Evolutionary conservation across 2,329 filamentous ascomycete genomes (phyloP).

Genomic region (Shiraia bambusicola): DNA sequence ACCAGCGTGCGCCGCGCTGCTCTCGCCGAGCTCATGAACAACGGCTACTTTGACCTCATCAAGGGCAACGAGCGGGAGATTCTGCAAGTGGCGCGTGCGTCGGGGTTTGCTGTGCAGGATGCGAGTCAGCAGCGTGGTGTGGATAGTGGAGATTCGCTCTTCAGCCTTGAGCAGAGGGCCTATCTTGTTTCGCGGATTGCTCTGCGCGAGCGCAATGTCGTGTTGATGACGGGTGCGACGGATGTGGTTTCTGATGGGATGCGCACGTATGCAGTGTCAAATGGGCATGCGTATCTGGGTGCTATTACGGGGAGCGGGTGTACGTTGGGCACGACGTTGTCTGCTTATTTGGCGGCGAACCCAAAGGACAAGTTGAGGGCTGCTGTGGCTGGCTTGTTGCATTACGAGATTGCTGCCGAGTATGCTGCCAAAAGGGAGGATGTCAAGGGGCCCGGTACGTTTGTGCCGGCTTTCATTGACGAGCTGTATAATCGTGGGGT

Average conservation of each 20-base stretch:
- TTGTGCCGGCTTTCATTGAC: constrained; percentile 83
- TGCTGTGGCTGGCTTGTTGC: constrained; percentile 69
- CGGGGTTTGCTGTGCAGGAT: constrained; percentile 52
- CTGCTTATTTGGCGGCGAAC: constrained; percentile 64
- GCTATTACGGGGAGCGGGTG: constrained; percentile 77
- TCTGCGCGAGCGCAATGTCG: constrained; percentile 65
- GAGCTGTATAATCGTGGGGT: constrained; percentile 52
- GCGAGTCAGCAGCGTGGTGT: constrained; percentile 73
- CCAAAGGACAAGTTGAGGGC: constrained; percentile 58
- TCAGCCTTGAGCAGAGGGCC: constrained; percentile 58
- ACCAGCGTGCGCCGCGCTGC: constrained; percentile 72
- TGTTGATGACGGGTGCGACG: constrained; percentile 77
- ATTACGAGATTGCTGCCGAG: constrained; percentile 79
- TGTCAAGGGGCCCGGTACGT: constrained; percentile 79
- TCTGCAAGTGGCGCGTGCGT: constrained; percentile 59
- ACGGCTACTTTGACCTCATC: constrained; percentile 81
- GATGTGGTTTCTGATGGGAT: constrained; percentile 78
- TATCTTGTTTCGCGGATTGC: constrained; percentile 68
- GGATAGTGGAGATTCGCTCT: constrained; percentile 66
- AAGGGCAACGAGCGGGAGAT: constrained; percentile 96
- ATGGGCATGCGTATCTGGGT: constrained; percentile 73
- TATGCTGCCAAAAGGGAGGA: constrained; percentile 57
- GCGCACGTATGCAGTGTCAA: constrained; percentile 67
- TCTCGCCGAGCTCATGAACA: constrained; percentile 68
- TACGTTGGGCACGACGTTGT: constrained; percentile 78